phyloP scores from a whole-genome alignment of 2,329 filamentous ascomycete genomes.

The Colletotrichum sp. region DNA sequence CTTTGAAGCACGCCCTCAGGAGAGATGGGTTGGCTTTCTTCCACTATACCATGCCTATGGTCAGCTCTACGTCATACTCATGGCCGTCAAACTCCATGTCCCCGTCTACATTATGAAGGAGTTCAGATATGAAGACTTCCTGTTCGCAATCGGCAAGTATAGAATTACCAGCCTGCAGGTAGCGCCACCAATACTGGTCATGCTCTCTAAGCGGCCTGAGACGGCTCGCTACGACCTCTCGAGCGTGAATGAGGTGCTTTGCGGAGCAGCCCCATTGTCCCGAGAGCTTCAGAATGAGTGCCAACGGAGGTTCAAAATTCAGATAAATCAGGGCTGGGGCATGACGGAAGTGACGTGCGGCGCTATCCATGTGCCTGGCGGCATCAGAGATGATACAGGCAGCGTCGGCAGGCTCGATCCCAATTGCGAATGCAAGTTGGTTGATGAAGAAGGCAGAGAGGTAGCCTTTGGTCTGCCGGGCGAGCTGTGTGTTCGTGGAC shows the following conservation, averaged over 20 bases:
- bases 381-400: conserved; percentile 43
- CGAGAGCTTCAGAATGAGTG: conserved; percentile 50
- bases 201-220: conserved; percentile 63
- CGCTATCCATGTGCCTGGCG: conserved; percentile 46
- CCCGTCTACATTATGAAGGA: conserved; percentile 63
- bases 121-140: conserved; percentile 59
- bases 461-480: conserved; percentile 52
- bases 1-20: conserved; percentile 41
- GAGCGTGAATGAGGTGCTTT: conserved; percentile 49
- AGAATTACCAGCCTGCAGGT: conserved; percentile 58
- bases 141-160: conserved; percentile 53
- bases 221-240: conserved; percentile 57
- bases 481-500: conserved; percentile 59
- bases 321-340: conserved; percentile 61
- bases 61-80: conserved; percentile 57
- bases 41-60: conserved; percentile 70
- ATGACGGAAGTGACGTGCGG: conserved; percentile 62
- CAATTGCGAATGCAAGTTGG: conserved; percentile 58
- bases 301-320: conserved; percentile 42
- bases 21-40: conserved; percentile 63
- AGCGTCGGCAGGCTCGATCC: conserved; percentile 58
- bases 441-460: conserved; percentile 58
- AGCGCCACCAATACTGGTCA: conserved; percentile 64
- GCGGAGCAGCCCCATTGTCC: conserved; percentile 59
- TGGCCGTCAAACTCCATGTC: conserved; percentile 45